Evolutionary conservation across 805 yeast genomes (phyloP).

Genomic region (Lachancea nothofagi): DNA sequence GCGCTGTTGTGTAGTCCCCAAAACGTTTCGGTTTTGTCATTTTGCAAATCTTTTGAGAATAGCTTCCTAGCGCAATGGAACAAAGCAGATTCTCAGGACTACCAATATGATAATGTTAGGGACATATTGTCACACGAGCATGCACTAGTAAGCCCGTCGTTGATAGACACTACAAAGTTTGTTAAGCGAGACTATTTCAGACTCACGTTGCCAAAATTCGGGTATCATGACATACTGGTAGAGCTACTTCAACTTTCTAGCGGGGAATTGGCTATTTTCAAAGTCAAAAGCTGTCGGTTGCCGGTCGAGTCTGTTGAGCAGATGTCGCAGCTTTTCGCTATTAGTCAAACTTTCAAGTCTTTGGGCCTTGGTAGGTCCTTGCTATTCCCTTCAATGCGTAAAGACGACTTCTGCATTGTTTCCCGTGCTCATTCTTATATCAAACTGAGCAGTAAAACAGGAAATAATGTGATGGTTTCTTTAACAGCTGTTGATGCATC

Average conservation of each 20-base stretch:
- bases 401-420: conserved; percentile 19
- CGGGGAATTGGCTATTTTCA: conserved; percentile 27
- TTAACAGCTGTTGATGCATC: conserved; percentile 21
- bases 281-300: conserved; percentile 19
- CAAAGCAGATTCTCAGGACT: conserved; percentile 12
- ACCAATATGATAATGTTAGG: conserved; percentile 22
- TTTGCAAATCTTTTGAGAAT: conserved; percentile 16
- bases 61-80: conserved; percentile 16
- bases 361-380: conserved; percentile 25
- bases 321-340: conserved; percentile 14
- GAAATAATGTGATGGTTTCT: conserved; percentile 18
- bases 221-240: conserved; percentile 16
- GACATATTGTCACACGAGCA: conserved; percentile 22
- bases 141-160: conserved; percentile 16
- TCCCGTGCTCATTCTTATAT: conserved; percentile 11
- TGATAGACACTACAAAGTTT: conserved; percentile 16
- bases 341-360: conserved; percentile 10
- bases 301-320: conserved; percentile 10
- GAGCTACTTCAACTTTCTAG: conserved; percentile 25
- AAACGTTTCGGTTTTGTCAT: conserved; percentile 12
- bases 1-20: background rate
- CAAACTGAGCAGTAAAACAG: conserved; percentile 20
- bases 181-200: conserved; percentile 21
- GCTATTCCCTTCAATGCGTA: conserved; percentile 24
- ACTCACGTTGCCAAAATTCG: conserved; percentile 17